These are phyloP conservation scores for Diplodia scrobiculata DNA, from an alignment of 2,329 filamentous ascomycete genomes.

Conservation along the genomic window DNA sequence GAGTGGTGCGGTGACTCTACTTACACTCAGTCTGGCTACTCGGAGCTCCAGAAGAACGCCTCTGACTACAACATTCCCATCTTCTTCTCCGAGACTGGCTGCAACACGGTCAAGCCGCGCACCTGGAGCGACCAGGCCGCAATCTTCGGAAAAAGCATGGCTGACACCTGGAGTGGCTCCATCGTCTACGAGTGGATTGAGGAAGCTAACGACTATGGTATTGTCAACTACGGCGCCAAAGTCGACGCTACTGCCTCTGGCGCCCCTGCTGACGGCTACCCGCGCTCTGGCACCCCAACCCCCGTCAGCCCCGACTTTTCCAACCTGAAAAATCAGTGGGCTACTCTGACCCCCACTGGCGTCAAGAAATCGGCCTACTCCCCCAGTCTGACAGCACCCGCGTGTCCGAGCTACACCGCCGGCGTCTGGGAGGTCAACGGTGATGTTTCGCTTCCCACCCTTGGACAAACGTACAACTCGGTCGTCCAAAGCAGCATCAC, in stretches of 20 bases:
- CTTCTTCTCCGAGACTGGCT: slow-evolving; percentile 88
- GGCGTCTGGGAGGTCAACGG: slow-evolving; percentile 74
- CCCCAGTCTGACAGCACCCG: slow-evolving; percentile 61
- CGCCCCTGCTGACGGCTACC: slow-evolving; percentile 66
- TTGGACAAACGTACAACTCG: slow-evolving; percentile 56
- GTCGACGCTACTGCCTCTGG: slow-evolving; percentile 50
- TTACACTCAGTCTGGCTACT: slow-evolving; percentile 69
- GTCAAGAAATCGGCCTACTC: slow-evolving; percentile 68
- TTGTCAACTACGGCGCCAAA: slow-evolving; percentile 72
- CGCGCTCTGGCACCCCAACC: slow-evolving; percentile 70
- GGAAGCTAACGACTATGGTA: slow-evolving; percentile 72
- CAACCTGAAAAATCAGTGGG: slow-evolving; percentile 78
- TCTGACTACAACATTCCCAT: slow-evolving; percentile 77
- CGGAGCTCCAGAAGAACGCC: slow-evolving; percentile 66
- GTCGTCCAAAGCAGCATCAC: slow-evolving; percentile 31
- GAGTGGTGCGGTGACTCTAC: slow-evolving; percentile 57
- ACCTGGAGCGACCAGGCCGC: slow-evolving; percentile 72
- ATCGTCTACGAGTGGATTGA: slow-evolving; percentile 77
- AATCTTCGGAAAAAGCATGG: slow-evolving; percentile 76
- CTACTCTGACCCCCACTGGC: slow-evolving; percentile 68
- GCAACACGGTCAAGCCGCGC: slow-evolving; percentile 64
- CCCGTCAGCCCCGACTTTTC: slow-evolving; percentile 74
- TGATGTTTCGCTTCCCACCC: slow-evolving; percentile 66
- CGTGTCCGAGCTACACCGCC: slow-evolving; percentile 69
- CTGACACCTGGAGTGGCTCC: slow-evolving; percentile 69